These are phyloP conservation scores for Alternaria postmessia DNA, from an alignment of 2,329 filamentous ascomycete genomes.

Conservation along the genomic window DNA sequence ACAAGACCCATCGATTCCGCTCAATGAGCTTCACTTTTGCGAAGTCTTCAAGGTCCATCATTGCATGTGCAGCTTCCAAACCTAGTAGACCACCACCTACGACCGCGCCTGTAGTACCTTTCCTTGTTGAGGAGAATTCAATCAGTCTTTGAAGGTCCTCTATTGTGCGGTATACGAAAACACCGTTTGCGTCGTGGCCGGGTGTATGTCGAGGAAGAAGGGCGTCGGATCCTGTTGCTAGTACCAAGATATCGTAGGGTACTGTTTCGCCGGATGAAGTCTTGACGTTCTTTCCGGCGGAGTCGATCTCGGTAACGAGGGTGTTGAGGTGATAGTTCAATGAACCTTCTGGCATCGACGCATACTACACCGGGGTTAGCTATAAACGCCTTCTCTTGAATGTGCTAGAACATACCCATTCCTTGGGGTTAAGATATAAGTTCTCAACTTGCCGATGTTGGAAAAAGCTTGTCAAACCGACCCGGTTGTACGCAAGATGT, in stretches of 20 bases:
- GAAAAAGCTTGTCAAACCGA: slow-evolving; percentile 89
- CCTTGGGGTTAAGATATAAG: slow-evolving; percentile 82
- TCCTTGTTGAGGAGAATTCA: slow-evolving; percentile 70
- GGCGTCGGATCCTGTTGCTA: slow-evolving; percentile 88
- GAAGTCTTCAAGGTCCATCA: slow-evolving; percentile 84
- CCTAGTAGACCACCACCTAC: slow-evolving; percentile 87
- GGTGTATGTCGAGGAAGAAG: slow-evolving; percentile 76
- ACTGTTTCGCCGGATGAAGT: slow-evolving; percentile 76
- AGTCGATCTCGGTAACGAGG: slow-evolving; percentile 71
- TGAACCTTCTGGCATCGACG: slow-evolving; percentile 69
- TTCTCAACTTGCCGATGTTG: slow-evolving; percentile 85
- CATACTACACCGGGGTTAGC: slow-evolving; percentile 62
- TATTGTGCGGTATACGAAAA: slow-evolving; percentile 90
- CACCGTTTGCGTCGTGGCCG: slow-evolving; percentile 79
- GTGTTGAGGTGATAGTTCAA: slow-evolving; percentile 81
- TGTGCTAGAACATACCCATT: slow-evolving; percentile 68
- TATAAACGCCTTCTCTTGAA: not conserved
- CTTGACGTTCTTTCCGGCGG: slow-evolving; percentile 69
- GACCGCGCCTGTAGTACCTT: slow-evolving; percentile 74
- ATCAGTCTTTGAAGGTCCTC: slow-evolving; percentile 82
- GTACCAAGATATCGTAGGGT: slow-evolving; percentile 79
- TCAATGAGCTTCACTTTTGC: slow-evolving; percentile 80
- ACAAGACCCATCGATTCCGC: slow-evolving; percentile 82
- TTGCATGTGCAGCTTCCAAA: slow-evolving; percentile 88
- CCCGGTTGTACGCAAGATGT: slow-evolving; percentile 89